These are phyloP conservation scores for Brassica rapa DNA, from an alignment of 345 rosid genomes.

Conservation along the genomic window DNA sequence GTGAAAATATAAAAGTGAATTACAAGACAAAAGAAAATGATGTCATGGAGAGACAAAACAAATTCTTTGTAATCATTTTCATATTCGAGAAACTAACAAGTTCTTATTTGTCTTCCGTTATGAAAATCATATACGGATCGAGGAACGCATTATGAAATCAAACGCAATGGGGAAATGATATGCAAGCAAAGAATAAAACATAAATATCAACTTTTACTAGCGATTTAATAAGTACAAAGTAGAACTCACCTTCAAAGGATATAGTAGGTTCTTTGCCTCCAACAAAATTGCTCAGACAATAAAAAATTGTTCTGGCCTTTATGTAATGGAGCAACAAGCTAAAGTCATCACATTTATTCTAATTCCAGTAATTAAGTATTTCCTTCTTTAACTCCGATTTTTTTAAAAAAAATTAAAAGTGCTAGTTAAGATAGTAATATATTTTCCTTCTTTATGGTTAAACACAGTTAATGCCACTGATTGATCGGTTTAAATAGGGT, in stretches of 20 bases:
- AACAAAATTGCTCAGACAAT: background rate
- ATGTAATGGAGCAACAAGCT: slow-evolving; percentile 25
- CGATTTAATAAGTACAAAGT: background rate
- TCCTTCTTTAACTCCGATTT: slow-evolving; percentile 13
- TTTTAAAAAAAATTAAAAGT: background rate
- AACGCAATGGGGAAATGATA: background rate
- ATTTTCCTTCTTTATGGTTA: background rate
- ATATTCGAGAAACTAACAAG: background rate
- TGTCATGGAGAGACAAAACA: slow-evolving; percentile 47
- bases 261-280: slow-evolving; percentile 4
- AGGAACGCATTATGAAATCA: background rate
- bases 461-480: slow-evolving; percentile 26
- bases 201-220: background rate
- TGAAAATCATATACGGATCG: background rate
- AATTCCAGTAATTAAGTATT: slow-evolving; percentile 22
- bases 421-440: slow-evolving; percentile 13
- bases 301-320: background rate
- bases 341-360: slow-evolving; percentile 19
- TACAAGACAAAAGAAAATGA: slow-evolving; percentile 23
- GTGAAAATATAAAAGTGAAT: slow-evolving; percentile 56
- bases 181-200: background rate
- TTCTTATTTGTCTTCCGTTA: background rate
- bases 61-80: slow-evolving; percentile 5
- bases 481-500: slow-evolving; percentile 19
- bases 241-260: slow-evolving; percentile 30